phyloP scores from a whole-genome alignment of 176 grass and related monocot genomes.

The Hsuehochloa calcarea region DNA sequence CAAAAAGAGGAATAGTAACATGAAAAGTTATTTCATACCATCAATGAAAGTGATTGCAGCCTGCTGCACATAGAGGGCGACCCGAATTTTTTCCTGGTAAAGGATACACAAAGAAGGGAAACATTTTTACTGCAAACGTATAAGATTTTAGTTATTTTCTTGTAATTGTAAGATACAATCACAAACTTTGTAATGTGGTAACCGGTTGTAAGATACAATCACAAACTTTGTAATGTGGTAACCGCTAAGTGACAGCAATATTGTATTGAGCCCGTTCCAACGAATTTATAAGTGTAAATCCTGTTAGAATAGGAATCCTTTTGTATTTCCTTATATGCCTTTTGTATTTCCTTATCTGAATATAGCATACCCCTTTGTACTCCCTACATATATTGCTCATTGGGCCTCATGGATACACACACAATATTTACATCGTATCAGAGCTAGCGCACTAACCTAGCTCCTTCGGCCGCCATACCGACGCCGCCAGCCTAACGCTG shows the following conservation, averaged over 20 bases:
- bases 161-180: neutral
- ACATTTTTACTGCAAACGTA: neutral
- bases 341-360: too few species aligned
- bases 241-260: neutral
- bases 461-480: too few species aligned
- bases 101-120: slow-evolving; percentile 7
- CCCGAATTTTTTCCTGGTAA: slow-evolving; percentile 65
- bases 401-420: too few species aligned
- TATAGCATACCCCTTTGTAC: too few species aligned
- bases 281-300: neutral
- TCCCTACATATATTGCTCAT: too few species aligned
- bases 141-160: neutral
- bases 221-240: neutral
- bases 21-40: slow-evolving; percentile 43
- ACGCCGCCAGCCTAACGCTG: too few species aligned
- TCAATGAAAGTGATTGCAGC: slow-evolving; percentile 67
- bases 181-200: neutral
- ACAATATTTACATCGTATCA: too few species aligned
- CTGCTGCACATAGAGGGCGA: slow-evolving; percentile 72
- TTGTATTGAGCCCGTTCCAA: neutral
- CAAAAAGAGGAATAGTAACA: neutral
- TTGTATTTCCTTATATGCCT: too few species aligned
- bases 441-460: too few species aligned
- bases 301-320: too few species aligned
- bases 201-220: neutral